Percentiles rank a stretch among this genome's conserved stretches.
phyloP scores from a whole-genome alignment of 2,329 filamentous ascomycete genomes.

The Xylariales sp. region DNA sequence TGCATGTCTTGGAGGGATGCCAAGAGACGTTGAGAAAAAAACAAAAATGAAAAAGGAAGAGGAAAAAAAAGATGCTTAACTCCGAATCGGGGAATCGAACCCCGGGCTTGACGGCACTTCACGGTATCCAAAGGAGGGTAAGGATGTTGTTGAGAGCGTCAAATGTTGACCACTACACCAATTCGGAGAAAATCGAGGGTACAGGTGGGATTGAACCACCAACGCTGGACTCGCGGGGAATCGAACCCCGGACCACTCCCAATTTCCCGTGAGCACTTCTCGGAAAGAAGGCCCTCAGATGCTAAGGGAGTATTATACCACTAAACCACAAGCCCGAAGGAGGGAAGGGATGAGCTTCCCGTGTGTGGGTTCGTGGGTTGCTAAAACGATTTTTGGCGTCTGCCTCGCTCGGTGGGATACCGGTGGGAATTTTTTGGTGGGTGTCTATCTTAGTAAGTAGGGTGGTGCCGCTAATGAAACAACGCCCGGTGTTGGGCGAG shows the following conservation, averaged over 20 bases:
- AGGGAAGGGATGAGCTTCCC: slow-evolving; percentile 24
- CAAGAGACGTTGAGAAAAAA: background rate
- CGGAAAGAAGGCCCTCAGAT: slow-evolving; percentile 3
- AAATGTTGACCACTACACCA: slow-evolving; percentile 53
- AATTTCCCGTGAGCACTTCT: slow-evolving; percentile 18
- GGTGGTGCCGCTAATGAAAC: slow-evolving; percentile 18
- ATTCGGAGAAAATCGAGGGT: slow-evolving; percentile 45
- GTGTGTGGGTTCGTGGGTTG: slow-evolving; percentile 11
- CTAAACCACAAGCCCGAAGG: slow-evolving; percentile 37
- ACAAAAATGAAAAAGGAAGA: background rate
- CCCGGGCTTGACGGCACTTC: slow-evolving; percentile 45
- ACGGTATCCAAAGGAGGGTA: too few relatives aligned
- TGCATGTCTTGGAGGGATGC: slow-evolving; percentile 1
- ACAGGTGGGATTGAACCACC: slow-evolving; percentile 33
- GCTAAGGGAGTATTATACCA: slow-evolving; percentile 39
- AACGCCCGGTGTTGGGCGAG: slow-evolving; percentile 8
- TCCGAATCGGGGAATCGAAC: slow-evolving; percentile 51
- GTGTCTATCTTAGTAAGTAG: background rate
- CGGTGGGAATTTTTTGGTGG: too few relatives aligned
- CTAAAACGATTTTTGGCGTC: slow-evolving; percentile 20
- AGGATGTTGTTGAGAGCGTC: slow-evolving; percentile 47
- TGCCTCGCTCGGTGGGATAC: background rate
- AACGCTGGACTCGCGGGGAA: slow-evolving; percentile 42
- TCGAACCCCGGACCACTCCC: slow-evolving; percentile 44
- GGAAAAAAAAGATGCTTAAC: slow-evolving; percentile 15